A percentile compares a stretch with the other conserved stretches of the same genome.
Conservation (phyloP, 2,329 filamentous ascomycete species). For the Aspergillus ibericus region DNA sequence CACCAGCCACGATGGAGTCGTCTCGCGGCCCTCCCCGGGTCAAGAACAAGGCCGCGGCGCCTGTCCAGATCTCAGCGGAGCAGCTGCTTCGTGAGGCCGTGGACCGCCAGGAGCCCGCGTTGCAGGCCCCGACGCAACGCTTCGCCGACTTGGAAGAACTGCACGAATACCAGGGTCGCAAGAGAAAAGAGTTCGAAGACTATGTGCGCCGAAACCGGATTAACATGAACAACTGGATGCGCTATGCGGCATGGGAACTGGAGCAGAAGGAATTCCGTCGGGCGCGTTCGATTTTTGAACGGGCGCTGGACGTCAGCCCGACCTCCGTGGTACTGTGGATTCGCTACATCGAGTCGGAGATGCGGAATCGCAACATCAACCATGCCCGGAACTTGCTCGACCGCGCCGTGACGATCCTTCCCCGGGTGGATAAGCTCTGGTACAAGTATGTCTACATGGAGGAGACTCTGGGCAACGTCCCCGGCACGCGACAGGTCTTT, state of each 20-base stretch:
- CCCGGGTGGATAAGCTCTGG: constrained; percentile 93
- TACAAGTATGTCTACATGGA: constrained; percentile 99
- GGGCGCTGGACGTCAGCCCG: constrained; percentile 86
- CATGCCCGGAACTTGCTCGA: constrained; percentile 94
- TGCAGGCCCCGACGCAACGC: constrained; percentile 89
- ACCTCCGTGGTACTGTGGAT: constrained; percentile 88
- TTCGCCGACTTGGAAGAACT: constrained; percentile 97
- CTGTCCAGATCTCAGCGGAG: constrained; percentile 89
- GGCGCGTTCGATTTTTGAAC: constrained; percentile 89
- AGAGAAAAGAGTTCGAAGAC: constrained; percentile 95
- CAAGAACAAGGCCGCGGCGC: constrained; percentile 97
- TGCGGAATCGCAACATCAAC: constrained; percentile 94
- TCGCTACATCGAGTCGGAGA: constrained; percentile 91
- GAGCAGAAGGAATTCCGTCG: constrained; percentile 97
- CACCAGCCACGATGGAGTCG: constrained; percentile 69
- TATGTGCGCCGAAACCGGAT: constrained; percentile 93
- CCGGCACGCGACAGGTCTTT: constrained; percentile 89
- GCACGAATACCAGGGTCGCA: constrained; percentile 94
- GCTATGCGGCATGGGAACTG: constrained; percentile 95
- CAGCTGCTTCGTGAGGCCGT: constrained; percentile 96
- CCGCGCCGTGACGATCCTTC: constrained; percentile 87
- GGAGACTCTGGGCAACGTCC: constrained; percentile 92
- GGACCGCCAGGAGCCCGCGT: constrained; percentile 83
- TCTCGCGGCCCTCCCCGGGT: constrained; percentile 90
- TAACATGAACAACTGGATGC: constrained; percentile 99